Conservation (phyloP, 495 filamentous ascomycete genomes). For the Viridothelium virens region DNA sequence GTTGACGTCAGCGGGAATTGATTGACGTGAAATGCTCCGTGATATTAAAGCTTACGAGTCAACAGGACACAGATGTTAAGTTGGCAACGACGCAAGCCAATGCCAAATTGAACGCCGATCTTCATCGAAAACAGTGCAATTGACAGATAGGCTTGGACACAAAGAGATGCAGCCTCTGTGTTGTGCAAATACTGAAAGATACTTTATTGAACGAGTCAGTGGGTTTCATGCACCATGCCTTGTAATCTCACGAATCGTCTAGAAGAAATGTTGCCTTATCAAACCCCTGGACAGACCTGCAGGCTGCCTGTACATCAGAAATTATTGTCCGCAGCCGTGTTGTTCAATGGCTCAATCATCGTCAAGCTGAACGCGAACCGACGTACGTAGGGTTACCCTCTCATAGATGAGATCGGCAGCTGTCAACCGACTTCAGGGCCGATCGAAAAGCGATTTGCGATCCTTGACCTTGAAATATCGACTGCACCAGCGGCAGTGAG, state of each 20-base stretch:
- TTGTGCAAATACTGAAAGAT: background rate
- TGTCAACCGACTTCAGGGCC: background rate
- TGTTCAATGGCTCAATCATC: background rate
- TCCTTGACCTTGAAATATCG: background rate
- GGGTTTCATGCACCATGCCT: background rate
- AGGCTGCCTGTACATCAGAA: background rate
- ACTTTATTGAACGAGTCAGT: background rate
- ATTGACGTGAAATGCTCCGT: background rate
- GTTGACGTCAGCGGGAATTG: background rate
- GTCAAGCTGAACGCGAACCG: background rate
- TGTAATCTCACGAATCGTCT: background rate
- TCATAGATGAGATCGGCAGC: background rate
- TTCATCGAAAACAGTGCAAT: background rate
- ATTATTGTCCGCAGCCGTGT: background rate
- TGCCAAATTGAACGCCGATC: conserved; percentile 1
- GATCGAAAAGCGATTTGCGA: background rate
- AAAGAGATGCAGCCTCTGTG: background rate
- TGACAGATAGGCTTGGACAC: background rate
- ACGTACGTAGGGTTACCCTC: background rate
- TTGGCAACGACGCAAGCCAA: background rate
- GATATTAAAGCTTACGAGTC: background rate
- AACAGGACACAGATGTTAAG: conserved; percentile 2
- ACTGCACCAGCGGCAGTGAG: background rate
- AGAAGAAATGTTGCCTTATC: background rate
- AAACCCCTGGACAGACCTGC: background rate